Evolutionary conservation across 2,329 filamentous ascomycete genomes (phyloP).

Genomic region (Delphinella strobiligena): DNA sequence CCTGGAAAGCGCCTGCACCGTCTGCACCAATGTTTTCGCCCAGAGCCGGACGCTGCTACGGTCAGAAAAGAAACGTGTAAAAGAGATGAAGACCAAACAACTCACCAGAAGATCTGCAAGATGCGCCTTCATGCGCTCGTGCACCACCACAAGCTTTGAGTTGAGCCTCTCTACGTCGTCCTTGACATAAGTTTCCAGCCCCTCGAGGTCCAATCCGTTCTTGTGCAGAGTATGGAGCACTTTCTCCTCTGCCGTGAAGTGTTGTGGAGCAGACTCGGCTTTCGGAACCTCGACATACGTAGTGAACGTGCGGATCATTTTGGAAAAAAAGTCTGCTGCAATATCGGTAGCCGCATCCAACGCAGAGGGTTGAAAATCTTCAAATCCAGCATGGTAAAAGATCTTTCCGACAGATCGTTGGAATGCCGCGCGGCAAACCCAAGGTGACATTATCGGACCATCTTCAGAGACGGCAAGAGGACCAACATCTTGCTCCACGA

Average conservation of each 20-base stretch:
- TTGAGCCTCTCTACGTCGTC: slow-evolving; percentile 86
- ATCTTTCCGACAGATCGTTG: slow-evolving; percentile 89
- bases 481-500: slow-evolving; percentile 74
- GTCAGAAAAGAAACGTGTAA: slow-evolving; percentile 3
- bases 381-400: slow-evolving; percentile 91
- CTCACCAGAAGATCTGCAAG: slow-evolving; percentile 70
- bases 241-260: slow-evolving; percentile 74
- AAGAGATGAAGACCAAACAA: not conserved
- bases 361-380: slow-evolving; percentile 91
- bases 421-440: slow-evolving; percentile 69
- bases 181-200: slow-evolving; percentile 74
- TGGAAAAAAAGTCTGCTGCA: slow-evolving; percentile 78
- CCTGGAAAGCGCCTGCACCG: slow-evolving; percentile 83
- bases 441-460: slow-evolving; percentile 74
- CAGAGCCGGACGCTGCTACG: slow-evolving; percentile 59
- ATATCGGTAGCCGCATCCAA: slow-evolving; percentile 83
- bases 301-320: slow-evolving; percentile 67
- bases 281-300: slow-evolving; percentile 76
- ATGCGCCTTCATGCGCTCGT: slow-evolving; percentile 90
- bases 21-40: slow-evolving; percentile 63
- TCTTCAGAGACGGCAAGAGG: slow-evolving; percentile 84
- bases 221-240: slow-evolving; percentile 76
- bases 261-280: slow-evolving; percentile 32
- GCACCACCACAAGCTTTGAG: slow-evolving; percentile 66
- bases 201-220: slow-evolving; percentile 70